These are phyloP conservation scores for Pyricularia sp. DNA, from an alignment of 2,329 filamentous ascomycete species.

Conservation along the genomic window DNA sequence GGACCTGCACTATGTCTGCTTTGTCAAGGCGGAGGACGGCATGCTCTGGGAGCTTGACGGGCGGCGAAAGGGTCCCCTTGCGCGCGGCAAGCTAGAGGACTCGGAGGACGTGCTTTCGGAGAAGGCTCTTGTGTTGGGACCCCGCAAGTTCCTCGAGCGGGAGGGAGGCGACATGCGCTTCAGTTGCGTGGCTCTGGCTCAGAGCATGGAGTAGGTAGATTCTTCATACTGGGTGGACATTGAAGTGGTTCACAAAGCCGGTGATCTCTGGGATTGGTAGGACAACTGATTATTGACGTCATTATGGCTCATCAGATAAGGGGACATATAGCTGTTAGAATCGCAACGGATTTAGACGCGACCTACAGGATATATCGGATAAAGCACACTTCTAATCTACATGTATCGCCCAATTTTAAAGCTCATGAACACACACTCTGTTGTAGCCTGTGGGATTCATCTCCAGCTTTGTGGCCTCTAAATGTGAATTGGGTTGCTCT, in stretches of 20 bases:
- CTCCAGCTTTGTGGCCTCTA: not conserved
- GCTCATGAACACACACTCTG: not conserved
- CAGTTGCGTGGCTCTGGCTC: slow-evolving; percentile 47
- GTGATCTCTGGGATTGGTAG: not conserved
- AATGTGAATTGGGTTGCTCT: not conserved
- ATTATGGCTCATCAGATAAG: not conserved
- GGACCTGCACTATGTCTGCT: slow-evolving; percentile 95
- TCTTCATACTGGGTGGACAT: not conserved
- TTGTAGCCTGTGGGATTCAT: not conserved
- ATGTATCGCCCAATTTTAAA: not conserved
- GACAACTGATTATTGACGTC: not conserved
- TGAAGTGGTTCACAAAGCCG: not conserved
- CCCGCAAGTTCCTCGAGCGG: slow-evolving; percentile 45
- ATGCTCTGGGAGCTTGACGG: slow-evolving; percentile 53
- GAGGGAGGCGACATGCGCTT: slow-evolving; percentile 45
- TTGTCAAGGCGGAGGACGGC: slow-evolving; percentile 66
- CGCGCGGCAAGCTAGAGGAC: slow-evolving; percentile 41
- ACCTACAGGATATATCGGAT: not conserved
- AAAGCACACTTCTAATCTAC: not conserved
- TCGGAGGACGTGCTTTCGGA: slow-evolving; percentile 67
- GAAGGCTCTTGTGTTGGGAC: slow-evolving; percentile 63
- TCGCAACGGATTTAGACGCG: not conserved
- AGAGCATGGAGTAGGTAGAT: slow-evolving; percentile 32
- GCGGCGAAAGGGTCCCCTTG: slow-evolving; percentile 46
- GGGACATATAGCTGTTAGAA: not conserved